Conservation (phyloP, 192 early-diverging fungal species). For the Podila epicladia region DNA sequence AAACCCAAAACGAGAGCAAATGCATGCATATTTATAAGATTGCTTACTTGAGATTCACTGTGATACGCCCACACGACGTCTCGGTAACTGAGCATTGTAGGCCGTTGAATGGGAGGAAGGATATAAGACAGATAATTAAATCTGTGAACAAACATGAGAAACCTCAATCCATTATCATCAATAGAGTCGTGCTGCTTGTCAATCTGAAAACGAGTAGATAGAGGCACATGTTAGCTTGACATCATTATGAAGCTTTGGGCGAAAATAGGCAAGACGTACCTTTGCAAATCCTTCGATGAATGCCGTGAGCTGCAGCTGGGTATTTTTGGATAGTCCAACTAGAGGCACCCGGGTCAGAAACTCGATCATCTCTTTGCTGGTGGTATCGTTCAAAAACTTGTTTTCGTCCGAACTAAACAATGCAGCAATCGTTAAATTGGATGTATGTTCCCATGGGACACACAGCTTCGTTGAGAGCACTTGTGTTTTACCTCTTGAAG, state of each 20-base stretch:
- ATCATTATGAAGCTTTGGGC: too few species aligned
- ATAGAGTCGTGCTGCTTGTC: constrained; percentile 75
- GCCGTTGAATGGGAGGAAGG: constrained; percentile 58
- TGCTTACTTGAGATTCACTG: constrained; percentile 85
- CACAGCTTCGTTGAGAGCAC: not conserved
- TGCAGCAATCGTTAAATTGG: not conserved
- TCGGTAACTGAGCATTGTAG: constrained; percentile 62
- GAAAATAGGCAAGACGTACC: constrained; percentile 38
- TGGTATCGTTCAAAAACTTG: constrained; percentile 43
- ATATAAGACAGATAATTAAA: constrained; percentile 70
- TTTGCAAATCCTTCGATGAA: constrained; percentile 79
- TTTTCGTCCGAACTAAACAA: constrained; percentile 29
- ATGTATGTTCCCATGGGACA: too few species aligned
- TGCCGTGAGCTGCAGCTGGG: constrained; percentile 78
- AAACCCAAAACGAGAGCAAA: not conserved
- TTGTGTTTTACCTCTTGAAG: constrained; percentile 22
- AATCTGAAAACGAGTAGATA: constrained; percentile 55
- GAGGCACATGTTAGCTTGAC: not conserved
- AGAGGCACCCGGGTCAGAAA: constrained; percentile 62
- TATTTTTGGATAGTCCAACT: constrained; percentile 71
- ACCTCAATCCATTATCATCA: constrained; percentile 89
- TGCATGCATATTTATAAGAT: not conserved
- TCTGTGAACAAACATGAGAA: constrained; percentile 75
- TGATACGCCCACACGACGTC: constrained; percentile 89
- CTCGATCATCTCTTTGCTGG: constrained; percentile 57